Conservation (phyloP, 345 rosid genomes). For the Combretum micranthum region DNA sequence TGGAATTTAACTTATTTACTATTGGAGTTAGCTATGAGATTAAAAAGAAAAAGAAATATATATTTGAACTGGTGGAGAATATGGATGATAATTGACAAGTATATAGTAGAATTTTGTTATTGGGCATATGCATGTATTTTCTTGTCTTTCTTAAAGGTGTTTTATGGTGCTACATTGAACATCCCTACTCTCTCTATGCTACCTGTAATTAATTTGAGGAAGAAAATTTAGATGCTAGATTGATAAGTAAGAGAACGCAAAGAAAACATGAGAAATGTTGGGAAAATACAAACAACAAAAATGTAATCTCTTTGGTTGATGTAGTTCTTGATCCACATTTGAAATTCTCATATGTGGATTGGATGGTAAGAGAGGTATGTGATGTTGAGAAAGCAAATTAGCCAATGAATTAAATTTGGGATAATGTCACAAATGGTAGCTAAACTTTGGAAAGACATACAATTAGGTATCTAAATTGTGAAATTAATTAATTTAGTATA, state of each 20-base stretch:
- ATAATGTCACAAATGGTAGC: too few species aligned
- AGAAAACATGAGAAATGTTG: constrained; percentile 8
- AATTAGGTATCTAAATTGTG: too few species aligned
- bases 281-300: background rate
- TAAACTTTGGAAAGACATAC: too few species aligned
- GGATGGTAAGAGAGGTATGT: too few species aligned
- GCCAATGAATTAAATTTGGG: too few species aligned
- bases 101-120: background rate
- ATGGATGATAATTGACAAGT: background rate
- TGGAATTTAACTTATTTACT: constrained; percentile 9
- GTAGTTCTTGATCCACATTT: constrained; percentile 6
- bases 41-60: too few species aligned
- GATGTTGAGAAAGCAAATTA: too few species aligned
- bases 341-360: too few species aligned
- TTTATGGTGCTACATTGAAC: background rate
- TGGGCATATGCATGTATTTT: constrained; percentile 2
- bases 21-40: constrained; percentile 1
- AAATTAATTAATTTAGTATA: too few species aligned
- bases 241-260: constrained; percentile 6
- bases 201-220: constrained; percentile 2
- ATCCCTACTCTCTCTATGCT: background rate
- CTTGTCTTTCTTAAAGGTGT: constrained; percentile 5
- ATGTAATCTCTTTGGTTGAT: too few species aligned
- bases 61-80: constrained; percentile 6
- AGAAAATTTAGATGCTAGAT: background rate